These are phyloP conservation scores for Neonectria neomacrospora DNA, from an alignment of 2,329 filamentous ascomycete species.

Conservation along the genomic window DNA sequence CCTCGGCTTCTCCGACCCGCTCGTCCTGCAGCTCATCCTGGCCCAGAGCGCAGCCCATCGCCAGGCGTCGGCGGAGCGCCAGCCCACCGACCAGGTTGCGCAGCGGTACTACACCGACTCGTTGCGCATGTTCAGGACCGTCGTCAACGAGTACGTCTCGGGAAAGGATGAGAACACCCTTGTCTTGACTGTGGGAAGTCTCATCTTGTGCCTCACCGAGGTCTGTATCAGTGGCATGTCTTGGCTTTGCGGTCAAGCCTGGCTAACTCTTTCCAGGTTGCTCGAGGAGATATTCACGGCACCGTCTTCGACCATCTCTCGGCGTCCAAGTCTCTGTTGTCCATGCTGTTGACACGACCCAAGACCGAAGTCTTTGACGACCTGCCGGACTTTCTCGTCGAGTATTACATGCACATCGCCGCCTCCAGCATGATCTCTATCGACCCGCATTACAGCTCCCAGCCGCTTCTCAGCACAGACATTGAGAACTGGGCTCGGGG, in stretches of 20 bases:
- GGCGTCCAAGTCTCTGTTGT: constrained; percentile 56
- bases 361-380: constrained; percentile 49
- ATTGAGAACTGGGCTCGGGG: constrained; percentile 47
- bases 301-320: constrained; percentile 59
- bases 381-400: constrained; percentile 57
- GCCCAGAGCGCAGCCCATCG: constrained; percentile 57
- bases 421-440: constrained; percentile 60
- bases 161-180: constrained; percentile 51
- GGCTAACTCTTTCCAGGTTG: constrained; percentile 43
- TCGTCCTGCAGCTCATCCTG: constrained; percentile 58
- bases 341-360: constrained; percentile 49
- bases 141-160: constrained; percentile 48
- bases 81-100: constrained; percentile 47
- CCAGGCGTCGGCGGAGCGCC: constrained; percentile 45
- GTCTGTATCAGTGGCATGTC: constrained; percentile 41
- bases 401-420: constrained; percentile 61
- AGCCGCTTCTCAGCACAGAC: constrained; percentile 47
- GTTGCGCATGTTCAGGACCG: constrained; percentile 50
- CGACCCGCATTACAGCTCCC: constrained; percentile 44
- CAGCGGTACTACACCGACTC: constrained; percentile 52
- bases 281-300: constrained; percentile 57
- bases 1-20: constrained; percentile 57
- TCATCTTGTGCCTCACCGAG: constrained; percentile 60
- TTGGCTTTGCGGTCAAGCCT: background rate
- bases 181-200: constrained; percentile 55